Evolutionary conservation across 495 filamentous ascomycete genomes (phyloP).

Genomic region (Astrocystis sublimbata): DNA sequence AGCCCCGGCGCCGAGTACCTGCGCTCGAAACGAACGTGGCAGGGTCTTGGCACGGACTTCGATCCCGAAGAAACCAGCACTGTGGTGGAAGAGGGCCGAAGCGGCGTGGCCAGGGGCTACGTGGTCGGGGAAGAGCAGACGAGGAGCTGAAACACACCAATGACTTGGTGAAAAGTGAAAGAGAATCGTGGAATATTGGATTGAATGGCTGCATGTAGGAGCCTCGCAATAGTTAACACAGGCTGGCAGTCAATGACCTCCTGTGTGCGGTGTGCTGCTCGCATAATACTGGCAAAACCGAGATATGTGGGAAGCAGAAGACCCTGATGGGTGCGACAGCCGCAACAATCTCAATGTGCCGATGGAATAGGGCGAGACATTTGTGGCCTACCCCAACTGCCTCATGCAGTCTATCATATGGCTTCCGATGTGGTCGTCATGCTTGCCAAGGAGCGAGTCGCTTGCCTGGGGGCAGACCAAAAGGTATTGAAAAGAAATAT

Average conservation of each 20-base stretch:
- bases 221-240: background rate
- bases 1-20: constrained; percentile 91
- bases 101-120: constrained; percentile 90
- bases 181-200: too few species aligned
- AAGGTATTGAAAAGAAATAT: background rate
- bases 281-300: background rate
- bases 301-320: background rate
- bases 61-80: constrained; percentile 58
- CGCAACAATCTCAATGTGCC: background rate
- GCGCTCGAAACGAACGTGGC: constrained; percentile 82
- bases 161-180: background rate
- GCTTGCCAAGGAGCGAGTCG: background rate
- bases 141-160: constrained; percentile 25
- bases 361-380: too few species aligned
- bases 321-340: too few species aligned
- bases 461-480: background rate
- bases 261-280: background rate
- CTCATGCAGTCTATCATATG: background rate
- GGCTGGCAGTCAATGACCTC: background rate
- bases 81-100: constrained; percentile 76
- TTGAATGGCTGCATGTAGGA: background rate
- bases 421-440: background rate
- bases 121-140: constrained; percentile 61
- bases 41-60: constrained; percentile 88
- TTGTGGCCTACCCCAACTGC: background rate